Conservation (phyloP, 805 yeast genomes). For the Hanseniaspora taiwanica region DNA sequence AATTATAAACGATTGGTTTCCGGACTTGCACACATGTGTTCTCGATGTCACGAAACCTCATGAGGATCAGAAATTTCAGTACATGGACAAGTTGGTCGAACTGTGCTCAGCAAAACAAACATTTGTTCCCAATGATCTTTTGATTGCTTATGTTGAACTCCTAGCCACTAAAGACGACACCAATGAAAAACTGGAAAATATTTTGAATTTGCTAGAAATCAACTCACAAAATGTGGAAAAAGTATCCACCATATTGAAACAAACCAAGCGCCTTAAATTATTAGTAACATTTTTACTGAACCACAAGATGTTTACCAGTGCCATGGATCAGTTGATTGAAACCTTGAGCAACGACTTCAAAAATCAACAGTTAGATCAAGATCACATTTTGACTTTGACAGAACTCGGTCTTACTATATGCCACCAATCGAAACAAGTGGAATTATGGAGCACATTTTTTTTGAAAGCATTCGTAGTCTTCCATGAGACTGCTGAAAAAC, state of each 20-base stretch:
- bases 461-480: background rate
- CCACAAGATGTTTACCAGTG: background rate
- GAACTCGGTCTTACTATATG: background rate
- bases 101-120: background rate
- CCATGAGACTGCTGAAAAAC: background rate
- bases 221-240: background rate
- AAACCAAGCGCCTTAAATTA: background rate
- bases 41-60: conserved; percentile 7
- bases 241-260: background rate
- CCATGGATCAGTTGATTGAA: background rate
- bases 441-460: background rate
- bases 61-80: conserved; percentile 5
- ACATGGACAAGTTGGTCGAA: conserved; percentile 2
- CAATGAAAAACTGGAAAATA: background rate
- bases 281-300: background rate
- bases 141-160: background rate
- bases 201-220: background rate
- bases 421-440: background rate
- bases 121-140: background rate
- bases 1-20: background rate
- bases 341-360: background rate
- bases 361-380: background rate
- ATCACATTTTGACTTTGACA: background rate
- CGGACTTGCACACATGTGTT: conserved; percentile 7
- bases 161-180: background rate